A percentile compares a stretch with the other conserved stretches of the same genome.
Conservation (phyloP, 768 basidiomycete genomes). For the Agrocybe chaxingu region DNA sequence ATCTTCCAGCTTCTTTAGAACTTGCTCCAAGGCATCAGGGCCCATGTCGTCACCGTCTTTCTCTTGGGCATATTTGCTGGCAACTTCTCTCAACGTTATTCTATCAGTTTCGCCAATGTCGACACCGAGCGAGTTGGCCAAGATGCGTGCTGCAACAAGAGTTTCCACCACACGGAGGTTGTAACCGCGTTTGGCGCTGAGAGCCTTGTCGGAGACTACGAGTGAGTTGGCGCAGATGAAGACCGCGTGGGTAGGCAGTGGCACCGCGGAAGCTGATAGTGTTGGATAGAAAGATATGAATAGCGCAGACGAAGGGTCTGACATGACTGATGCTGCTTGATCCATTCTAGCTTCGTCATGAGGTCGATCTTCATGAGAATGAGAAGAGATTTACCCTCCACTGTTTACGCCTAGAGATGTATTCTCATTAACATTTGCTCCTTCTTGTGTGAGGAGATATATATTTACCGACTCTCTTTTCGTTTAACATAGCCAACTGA, state of each 20-base stretch:
- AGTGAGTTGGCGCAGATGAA: constrained; percentile 85
- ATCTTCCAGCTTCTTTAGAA: constrained; percentile 42
- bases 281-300: constrained; percentile 81
- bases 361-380: constrained; percentile 4
- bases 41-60: constrained; percentile 41
- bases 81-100: constrained; percentile 65
- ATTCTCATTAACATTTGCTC: not conserved
- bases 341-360: constrained; percentile 56
- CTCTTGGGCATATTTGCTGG: constrained; percentile 54
- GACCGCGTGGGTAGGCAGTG: constrained; percentile 52
- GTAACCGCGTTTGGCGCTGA: constrained; percentile 74
- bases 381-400: constrained; percentile 53
- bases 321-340: constrained; percentile 86
- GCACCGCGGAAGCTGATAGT: constrained; percentile 63
- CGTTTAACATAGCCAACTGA: constrained; percentile 78
- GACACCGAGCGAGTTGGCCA: constrained; percentile 59
- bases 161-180: constrained; percentile 94
- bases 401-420: constrained; percentile 57
- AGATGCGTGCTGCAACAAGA: constrained; percentile 71
- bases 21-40: constrained; percentile 41
- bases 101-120: constrained; percentile 40
- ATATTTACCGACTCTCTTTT: constrained; percentile 68
- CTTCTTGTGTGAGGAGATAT: not conserved
- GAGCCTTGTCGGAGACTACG: constrained; percentile 76
- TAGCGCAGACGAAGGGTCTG: constrained; percentile 63